A percentile compares a stretch with the other conserved stretches of the same genome.
These are phyloP conservation scores for Xylona heveae DNA, from an alignment of 495 filamentous ascomycete species.

Conservation along the genomic window DNA sequence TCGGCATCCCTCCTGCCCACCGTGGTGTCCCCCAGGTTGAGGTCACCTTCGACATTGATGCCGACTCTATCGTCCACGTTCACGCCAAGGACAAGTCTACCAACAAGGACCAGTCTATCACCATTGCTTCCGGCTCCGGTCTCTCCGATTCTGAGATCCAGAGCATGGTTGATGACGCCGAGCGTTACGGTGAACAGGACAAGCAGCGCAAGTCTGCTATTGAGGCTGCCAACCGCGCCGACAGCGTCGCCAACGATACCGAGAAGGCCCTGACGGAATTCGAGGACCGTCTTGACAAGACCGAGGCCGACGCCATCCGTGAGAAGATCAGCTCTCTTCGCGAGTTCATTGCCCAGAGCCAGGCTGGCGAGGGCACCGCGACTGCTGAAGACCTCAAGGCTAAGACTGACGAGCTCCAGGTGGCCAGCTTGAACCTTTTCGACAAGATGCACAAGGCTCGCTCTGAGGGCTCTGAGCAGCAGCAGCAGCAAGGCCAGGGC, in stretches of 20 bases:
- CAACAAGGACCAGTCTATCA: constrained; percentile 99
- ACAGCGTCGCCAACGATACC: constrained; percentile 90
- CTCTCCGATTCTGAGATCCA: constrained; percentile 88
- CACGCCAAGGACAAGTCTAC: constrained; percentile 98
- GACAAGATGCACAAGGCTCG: constrained; percentile 99
- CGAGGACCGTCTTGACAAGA: constrained; percentile 88
- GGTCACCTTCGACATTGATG: constrained; percentile 99
- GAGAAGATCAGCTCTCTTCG: constrained; percentile 84
- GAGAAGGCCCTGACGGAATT: constrained; percentile 97
- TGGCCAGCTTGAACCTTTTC: constrained; percentile 85
- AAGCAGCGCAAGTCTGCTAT: constrained; percentile 94
- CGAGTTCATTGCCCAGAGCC: constrained; percentile 84
- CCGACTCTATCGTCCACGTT: constrained; percentile 96
- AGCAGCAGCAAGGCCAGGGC: constrained; percentile 8
- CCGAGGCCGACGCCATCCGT: constrained; percentile 72
- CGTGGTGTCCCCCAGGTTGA: constrained; percentile 95
- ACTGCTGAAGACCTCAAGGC: constrained; percentile 86
- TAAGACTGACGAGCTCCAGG: constrained; percentile 95
- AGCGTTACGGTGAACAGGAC: constrained; percentile 85
- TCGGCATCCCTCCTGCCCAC: constrained; percentile 92
- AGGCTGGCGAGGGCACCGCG: constrained; percentile 69
- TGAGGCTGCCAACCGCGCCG: constrained; percentile 89
- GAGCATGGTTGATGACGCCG: constrained; percentile 90
- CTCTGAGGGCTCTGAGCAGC: constrained; percentile 31
- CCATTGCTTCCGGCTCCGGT: constrained; percentile 95